These are phyloP conservation scores for Peronospora destructor DNA, from an alignment of 352 stramenopile species.

Conservation along the genomic window DNA sequence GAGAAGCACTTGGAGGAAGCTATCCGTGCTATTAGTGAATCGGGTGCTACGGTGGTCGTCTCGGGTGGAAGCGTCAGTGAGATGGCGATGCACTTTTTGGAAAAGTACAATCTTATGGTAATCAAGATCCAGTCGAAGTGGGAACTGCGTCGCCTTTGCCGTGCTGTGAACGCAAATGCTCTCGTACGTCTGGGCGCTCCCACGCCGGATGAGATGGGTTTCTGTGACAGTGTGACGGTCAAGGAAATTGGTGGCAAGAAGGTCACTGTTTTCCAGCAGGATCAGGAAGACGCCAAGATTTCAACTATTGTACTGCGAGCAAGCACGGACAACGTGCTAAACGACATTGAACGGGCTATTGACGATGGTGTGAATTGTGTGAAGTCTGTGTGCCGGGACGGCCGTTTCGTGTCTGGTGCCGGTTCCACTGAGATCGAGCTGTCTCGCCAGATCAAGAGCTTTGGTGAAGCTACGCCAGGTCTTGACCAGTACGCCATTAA, in stretches of 20 bases:
- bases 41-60: constrained; percentile 94
- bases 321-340: constrained; percentile 94
- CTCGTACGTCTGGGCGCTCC: constrained; percentile 94
- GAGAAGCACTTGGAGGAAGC: constrained; percentile 97
- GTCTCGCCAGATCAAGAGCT: constrained; percentile 90
- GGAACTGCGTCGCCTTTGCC: constrained; percentile 96
- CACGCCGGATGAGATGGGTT: constrained; percentile 97
- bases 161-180: constrained; percentile 94
- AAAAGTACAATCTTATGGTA: constrained; percentile 96
- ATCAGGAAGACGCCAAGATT: constrained; percentile 92
- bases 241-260: constrained; percentile 95
- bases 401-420: constrained; percentile 90
- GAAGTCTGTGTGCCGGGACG: constrained; percentile 92
- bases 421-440: constrained; percentile 96
- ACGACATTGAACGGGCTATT: constrained; percentile 97
- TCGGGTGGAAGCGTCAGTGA: constrained; percentile 95
- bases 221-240: constrained; percentile 88
- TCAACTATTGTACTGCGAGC: constrained; percentile 93
- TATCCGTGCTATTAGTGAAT: constrained; percentile 94
- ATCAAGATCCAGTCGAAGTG: constrained; percentile 98
- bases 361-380: constrained; percentile 97
- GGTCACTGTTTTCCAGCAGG: constrained; percentile 94
- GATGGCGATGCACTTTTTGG: constrained; percentile 99
- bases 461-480: constrained; percentile 92
- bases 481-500: constrained; percentile 99